Conservation (phyloP, 2,329 filamentous ascomycete genomes). For the Ophiocordyceps australis region DNA sequence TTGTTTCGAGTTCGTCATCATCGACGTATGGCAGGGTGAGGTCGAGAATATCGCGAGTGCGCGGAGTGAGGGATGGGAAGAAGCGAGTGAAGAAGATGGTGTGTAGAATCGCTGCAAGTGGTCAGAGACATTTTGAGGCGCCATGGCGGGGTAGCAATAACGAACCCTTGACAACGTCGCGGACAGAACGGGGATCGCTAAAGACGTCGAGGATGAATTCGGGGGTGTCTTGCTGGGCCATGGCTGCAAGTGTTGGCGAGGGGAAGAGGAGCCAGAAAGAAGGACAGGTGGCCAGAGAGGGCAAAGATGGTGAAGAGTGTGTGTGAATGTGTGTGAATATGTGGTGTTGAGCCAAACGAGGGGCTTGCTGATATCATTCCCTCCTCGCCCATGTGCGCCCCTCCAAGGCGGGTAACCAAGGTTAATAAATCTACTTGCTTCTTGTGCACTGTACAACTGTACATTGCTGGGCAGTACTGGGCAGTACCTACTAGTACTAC, state of each 20-base stretch:
- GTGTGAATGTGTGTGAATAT: background rate
- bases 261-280: no score
- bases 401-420: no score
- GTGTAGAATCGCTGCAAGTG: slow-evolving; percentile 59
- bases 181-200: slow-evolving; percentile 74
- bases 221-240: slow-evolving; percentile 35
- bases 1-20: slow-evolving; percentile 77
- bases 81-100: slow-evolving; percentile 98
- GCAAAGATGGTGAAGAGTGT: background rate
- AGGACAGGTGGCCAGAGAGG: background rate
- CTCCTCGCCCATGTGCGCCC: no score
- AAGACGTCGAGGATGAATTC: slow-evolving; percentile 92
- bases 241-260: no score
- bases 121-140: no score
- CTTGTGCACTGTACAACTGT: no score
- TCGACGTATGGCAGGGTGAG: slow-evolving; percentile 78
- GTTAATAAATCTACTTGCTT: no score
- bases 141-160: slow-evolving; percentile 2
- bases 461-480: no score
- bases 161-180: slow-evolving; percentile 81
- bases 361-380: no score
- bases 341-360: no score
- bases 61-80: slow-evolving; percentile 72
- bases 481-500: no score
- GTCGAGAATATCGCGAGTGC: slow-evolving; percentile 77